Conservation (phyloP, 495 filamentous ascomycete species). For the Bryoglossum gracile region DNA sequence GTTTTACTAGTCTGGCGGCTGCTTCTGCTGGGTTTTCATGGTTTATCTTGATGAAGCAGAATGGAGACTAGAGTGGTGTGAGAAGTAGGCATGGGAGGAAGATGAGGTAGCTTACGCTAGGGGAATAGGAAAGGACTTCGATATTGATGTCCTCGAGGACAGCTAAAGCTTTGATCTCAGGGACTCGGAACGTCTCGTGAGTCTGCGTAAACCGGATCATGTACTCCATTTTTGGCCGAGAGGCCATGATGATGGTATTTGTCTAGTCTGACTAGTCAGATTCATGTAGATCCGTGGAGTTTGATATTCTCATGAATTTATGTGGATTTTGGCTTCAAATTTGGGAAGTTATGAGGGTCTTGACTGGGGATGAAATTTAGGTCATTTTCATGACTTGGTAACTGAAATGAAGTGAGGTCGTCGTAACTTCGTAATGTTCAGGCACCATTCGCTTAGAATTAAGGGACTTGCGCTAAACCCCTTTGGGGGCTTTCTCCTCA, state of each 20-base stretch:
- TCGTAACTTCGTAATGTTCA: too few relatives aligned
- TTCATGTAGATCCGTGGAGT: too few relatives aligned
- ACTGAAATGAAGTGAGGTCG: too few relatives aligned
- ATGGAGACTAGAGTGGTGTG: slow-evolving; percentile 61
- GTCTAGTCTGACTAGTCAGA: too few relatives aligned
- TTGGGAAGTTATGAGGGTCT: too few relatives aligned
- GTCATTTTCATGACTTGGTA: too few relatives aligned
- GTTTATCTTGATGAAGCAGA: slow-evolving; percentile 70
- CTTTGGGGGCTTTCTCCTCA: too few relatives aligned
- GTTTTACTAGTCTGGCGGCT: slow-evolving; percentile 57
- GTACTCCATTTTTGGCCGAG: slow-evolving; percentile 54
- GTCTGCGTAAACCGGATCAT: slow-evolving; percentile 85
- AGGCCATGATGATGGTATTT: background rate
- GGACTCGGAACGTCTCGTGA: slow-evolving; percentile 81
- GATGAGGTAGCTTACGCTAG: slow-evolving; percentile 49
- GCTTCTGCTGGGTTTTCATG: slow-evolving; percentile 57
- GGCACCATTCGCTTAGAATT: too few relatives aligned
- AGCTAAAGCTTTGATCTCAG: slow-evolving; percentile 83
- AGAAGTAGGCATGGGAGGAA: slow-evolving; percentile 5
- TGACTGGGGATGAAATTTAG: too few relatives aligned
- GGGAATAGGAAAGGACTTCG: slow-evolving; percentile 62
- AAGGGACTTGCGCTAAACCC: too few relatives aligned
- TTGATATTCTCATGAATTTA: background rate
- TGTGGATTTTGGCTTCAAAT: too few relatives aligned
- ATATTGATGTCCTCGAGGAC: slow-evolving; percentile 58